A percentile compares a stretch with the other conserved stretches of the same genome.
Conservation (phyloP, 768 basidiomycete species). For the Strobilomyces confusus region DNA sequence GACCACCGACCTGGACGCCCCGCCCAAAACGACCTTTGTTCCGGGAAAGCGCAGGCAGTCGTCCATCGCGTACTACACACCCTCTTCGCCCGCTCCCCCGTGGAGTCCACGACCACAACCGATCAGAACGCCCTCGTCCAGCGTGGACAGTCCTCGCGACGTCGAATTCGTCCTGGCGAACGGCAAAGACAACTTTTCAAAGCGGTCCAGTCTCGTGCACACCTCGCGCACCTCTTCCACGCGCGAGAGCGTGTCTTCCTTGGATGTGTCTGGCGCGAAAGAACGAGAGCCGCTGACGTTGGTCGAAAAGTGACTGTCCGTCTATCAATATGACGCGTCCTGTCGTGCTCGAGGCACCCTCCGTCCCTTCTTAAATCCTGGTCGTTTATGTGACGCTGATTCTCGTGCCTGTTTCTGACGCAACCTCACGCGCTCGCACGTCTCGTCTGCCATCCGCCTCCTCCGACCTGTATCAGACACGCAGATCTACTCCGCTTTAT, state of each 20-base stretch:
- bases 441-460: too few species aligned
- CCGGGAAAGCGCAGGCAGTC: slow-evolving; percentile 22
- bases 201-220: slow-evolving; percentile 20
- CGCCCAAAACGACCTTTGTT: neutral
- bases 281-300: slow-evolving; percentile 53
- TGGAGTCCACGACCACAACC: slow-evolving; percentile 12
- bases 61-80: slow-evolving; percentile 28
- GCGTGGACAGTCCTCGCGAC: neutral
- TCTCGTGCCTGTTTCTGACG: neutral
- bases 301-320: slow-evolving; percentile 57
- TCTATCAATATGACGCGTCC: neutral
- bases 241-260: slow-evolving; percentile 17
- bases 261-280: slow-evolving; percentile 4
- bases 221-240: slow-evolving; percentile 13
- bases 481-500: slow-evolving; percentile 79
- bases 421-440: neutral
- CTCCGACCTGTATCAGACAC: slow-evolving; percentile 54
- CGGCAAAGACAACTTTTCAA: slow-evolving; percentile 12
- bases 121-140: slow-evolving; percentile 2
- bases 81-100: slow-evolving; percentile 25
- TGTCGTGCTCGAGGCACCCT: neutral
- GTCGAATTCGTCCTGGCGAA: neutral
- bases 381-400: neutral
- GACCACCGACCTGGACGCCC: neutral
- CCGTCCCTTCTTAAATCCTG: neutral